Conservation (phyloP, 2,329 filamentous ascomycete species). For the Kalaharituber pfeilii region DNA sequence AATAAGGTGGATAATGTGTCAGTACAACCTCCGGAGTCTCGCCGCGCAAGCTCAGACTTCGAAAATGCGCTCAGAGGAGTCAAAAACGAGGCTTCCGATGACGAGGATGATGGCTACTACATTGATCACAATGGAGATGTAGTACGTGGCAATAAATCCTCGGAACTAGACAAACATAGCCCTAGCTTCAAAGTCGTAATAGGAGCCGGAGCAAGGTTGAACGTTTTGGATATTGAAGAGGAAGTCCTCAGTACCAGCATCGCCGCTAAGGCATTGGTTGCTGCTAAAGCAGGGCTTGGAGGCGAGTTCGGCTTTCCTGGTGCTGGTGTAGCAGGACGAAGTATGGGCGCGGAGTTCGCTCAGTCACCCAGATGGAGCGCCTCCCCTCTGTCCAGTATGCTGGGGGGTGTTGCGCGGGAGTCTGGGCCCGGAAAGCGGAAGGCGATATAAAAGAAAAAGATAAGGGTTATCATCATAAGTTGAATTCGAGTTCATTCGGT, state of each 20-base stretch:
- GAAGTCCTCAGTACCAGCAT: background rate
- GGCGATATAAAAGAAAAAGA: background rate
- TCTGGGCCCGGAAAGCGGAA: background rate
- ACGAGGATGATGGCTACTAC: background rate
- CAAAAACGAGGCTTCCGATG: background rate
- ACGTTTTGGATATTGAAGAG: background rate
- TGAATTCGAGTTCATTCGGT: background rate
- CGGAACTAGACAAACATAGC: background rate
- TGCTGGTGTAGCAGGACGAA: background rate
- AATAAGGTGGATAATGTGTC: too few species aligned
- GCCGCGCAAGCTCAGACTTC: background rate
- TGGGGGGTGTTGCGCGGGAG: background rate
- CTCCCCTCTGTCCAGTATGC: background rate
- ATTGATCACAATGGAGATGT: background rate
- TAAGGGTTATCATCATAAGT: background rate
- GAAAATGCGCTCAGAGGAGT: background rate
- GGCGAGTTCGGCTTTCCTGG: background rate
- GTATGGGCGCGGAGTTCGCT: background rate
- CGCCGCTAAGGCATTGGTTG: background rate
- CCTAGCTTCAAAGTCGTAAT: background rate
- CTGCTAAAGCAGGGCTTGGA: background rate
- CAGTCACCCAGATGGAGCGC: background rate
- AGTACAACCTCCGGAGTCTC: background rate
- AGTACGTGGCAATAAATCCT: background rate
- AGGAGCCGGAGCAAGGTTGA: background rate